Evolutionary conservation across 176 grass and related monocot genomes (phyloP), one percentile per base, ranked within the genome.

Genomic region (Oryza brachyantha): DNA sequence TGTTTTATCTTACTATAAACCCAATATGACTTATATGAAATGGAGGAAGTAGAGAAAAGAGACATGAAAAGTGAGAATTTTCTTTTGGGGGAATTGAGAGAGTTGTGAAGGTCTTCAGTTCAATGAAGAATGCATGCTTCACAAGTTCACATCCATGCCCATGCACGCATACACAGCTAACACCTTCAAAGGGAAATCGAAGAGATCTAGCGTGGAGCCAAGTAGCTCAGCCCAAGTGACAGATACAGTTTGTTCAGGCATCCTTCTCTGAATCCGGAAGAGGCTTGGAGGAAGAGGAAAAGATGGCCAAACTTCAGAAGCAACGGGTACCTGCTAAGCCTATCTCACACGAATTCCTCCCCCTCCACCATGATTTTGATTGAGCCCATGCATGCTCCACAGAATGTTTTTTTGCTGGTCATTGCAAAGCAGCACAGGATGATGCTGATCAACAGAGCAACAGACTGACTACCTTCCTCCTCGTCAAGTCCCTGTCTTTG

Each of bases 241-340:
- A 21, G 48, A 17, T 52, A 63, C 38, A 14, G 76, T 87, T 84
- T 66, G 87, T 39, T 93, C 80, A 79, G 64, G 41, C 60, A 75
- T 93, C 87, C 59, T 35, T 78, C 50, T 89, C 84, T 81, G 59
- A 29, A 16, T 83, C 14, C 66, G 69, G 61, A 88, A 62, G 84
- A 90, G 64, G n/a, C 66, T 84, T 77, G 27, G 41, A 55, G 16
- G 41, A 63, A 37, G 16, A 76, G 48, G 26, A 75, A 55, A 67
- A 43, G 46, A 76, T 60, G 24, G 26, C 77, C 63, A 31, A 77
- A 32, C 60, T 3, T 37, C 36, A 58, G 32, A 32, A 27, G 77
- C 16, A 54, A 75, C 35, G 34, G 40, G 55, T 31, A 80, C 68
- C 59, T 40, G 80, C 84, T 74, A 80, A 74, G 69, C 54, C 55